Conservation (phyloP, 345 rosid species). For the Populus pruinosa region DNA sequence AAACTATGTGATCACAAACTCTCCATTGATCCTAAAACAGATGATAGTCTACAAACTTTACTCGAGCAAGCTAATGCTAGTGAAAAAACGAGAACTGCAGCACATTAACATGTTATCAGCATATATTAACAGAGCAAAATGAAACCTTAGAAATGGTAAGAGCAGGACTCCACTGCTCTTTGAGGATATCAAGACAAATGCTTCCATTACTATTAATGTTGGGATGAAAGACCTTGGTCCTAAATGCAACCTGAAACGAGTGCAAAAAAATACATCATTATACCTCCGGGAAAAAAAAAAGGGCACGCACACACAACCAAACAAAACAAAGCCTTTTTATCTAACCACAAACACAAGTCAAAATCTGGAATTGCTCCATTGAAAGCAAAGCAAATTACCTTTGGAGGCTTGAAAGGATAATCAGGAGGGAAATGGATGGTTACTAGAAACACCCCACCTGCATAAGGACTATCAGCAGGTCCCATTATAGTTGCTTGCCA, state of each 20-base stretch:
- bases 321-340: background rate
- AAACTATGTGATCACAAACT: background rate
- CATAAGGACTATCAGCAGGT: conserved; percentile 19
- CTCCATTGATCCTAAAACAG: background rate
- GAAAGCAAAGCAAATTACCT: conserved; percentile 3
- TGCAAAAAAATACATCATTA: background rate
- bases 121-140: background rate
- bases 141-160: conserved; percentile 47
- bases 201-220: conserved; percentile 49
- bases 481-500: conserved; percentile 23
- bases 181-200: conserved; percentile 45
- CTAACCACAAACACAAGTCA: background rate
- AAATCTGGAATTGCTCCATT: background rate
- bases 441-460: conserved; percentile 20
- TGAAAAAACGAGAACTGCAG: background rate
- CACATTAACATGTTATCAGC: background rate
- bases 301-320: background rate
- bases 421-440: conserved; percentile 15
- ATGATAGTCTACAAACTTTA: background rate
- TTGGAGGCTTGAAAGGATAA: conserved; percentile 22
- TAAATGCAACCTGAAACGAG: conserved; percentile 33
- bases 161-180: conserved; percentile 53
- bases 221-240: conserved; percentile 42
- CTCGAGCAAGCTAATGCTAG: background rate
- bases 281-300: background rate